Percentiles rank a stretch among this genome's conserved stretches.
Conservation (phyloP, 148 eudicot species). For the Rhododendron molle region DNA sequence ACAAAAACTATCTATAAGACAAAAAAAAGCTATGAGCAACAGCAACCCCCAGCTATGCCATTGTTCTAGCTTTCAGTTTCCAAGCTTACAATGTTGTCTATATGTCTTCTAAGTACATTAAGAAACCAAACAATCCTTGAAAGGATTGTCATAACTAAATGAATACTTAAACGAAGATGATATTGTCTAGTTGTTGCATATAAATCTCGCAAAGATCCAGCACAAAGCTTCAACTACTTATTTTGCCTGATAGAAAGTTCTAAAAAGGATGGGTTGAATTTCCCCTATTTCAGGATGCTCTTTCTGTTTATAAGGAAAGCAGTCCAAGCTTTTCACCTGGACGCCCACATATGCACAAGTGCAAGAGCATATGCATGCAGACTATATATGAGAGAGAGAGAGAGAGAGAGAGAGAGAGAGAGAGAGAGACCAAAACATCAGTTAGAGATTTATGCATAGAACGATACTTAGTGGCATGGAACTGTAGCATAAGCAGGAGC, state of each 20-base stretch:
- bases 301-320: background rate
- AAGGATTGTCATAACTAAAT: background rate
- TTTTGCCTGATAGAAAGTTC: background rate
- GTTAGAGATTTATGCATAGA: background rate
- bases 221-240: background rate
- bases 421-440: background rate
- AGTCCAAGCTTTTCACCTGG: too few species aligned
- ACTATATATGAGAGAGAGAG: too few species aligned
- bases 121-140: background rate
- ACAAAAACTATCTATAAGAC: background rate
- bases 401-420: background rate
- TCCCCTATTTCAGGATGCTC: background rate
- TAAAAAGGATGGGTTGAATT: background rate
- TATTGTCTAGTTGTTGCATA: background rate
- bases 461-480: too few species aligned
- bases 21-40: background rate
- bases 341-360: background rate
- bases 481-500: too few species aligned
- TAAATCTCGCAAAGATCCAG: background rate
- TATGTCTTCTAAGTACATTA: background rate
- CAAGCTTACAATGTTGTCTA: background rate
- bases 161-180: background rate
- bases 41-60: background rate
- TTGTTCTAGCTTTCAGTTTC: background rate
- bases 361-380: background rate